Evolutionary conservation across 208 protist species (phyloP).

Genomic region (Leishmania tarentolae): DNA sequence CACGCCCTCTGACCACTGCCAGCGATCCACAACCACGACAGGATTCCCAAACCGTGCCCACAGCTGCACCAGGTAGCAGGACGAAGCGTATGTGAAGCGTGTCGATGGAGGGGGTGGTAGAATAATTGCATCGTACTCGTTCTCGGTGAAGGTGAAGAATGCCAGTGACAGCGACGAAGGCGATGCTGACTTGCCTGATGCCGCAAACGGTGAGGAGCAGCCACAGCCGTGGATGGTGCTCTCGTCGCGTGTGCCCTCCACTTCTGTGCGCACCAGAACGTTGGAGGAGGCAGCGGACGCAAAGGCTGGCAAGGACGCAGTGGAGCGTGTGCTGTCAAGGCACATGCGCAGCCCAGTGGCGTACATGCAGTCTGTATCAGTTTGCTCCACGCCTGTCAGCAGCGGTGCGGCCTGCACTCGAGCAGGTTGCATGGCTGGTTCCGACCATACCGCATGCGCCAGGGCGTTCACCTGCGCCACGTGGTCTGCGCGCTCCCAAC

Average conservation of each 20-base stretch:
- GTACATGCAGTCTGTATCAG: background rate
- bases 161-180: background rate
- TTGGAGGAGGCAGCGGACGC: background rate
- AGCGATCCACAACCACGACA: constrained; percentile 59
- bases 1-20: constrained; percentile 17
- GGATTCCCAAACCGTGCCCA: constrained; percentile 72
- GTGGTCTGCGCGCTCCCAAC: constrained; percentile 30
- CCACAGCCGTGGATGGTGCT: background rate
- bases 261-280: background rate
- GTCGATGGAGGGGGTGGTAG: constrained; percentile 7
- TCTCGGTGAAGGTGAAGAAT: constrained; percentile 55
- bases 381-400: background rate
- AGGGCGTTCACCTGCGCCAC: constrained; percentile 19
- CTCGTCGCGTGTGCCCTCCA: background rate
- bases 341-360: constrained; percentile 7
- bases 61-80: constrained; percentile 47
- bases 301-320: constrained; percentile 7
- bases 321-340: constrained; percentile 8
- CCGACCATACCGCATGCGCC: background rate
- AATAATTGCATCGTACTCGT: constrained; percentile 46
- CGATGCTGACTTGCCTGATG: background rate
- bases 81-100: constrained; percentile 35
- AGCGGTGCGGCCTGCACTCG: background rate
- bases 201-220: background rate
- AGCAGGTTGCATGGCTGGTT: background rate